Percentiles rank a stretch among this genome's conserved stretches.
Evolutionary conservation across 2,329 filamentous ascomycete species (phyloP).

Genomic region (Trichoderma harzianum): DNA sequence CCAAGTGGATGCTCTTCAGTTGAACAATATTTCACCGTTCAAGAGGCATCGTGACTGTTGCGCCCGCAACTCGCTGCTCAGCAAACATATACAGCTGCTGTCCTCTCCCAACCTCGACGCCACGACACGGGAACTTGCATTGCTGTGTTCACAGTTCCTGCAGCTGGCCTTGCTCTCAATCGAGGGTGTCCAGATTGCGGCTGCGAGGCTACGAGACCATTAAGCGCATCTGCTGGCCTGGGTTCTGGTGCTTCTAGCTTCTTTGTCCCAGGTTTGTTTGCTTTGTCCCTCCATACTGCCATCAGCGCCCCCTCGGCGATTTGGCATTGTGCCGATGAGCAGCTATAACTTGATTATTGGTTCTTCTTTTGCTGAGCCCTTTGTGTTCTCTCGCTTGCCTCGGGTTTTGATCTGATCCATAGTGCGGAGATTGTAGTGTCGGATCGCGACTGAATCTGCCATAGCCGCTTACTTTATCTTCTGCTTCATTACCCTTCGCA

Average conservation of each 20-base stretch:
- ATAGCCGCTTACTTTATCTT: not conserved
- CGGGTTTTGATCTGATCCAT: not conserved
- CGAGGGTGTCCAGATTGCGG: not conserved
- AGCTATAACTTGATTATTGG: not conserved
- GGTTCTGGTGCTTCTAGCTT: not conserved
- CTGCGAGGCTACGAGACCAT: not conserved
- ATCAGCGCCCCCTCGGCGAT: no score
- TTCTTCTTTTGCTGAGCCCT: not conserved
- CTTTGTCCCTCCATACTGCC: not conserved
- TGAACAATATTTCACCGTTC: not conserved
- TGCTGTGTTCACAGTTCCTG: slow-evolving; percentile 6
- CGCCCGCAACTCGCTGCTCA: not conserved
- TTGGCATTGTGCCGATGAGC: not conserved
- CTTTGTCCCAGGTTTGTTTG: not conserved
- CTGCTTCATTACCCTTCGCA: not conserved
- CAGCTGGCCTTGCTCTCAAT: not conserved
- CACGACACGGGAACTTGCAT: slow-evolving; percentile 11
- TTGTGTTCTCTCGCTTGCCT: slow-evolving; percentile 1
- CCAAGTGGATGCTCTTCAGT: not conserved
- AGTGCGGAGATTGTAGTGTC: not conserved
- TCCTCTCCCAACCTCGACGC: not conserved
- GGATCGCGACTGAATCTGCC: not conserved
- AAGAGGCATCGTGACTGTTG: not conserved
- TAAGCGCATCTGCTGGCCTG: not conserved
- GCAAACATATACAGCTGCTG: not conserved